Evolutionary conservation across 1,139 yeast species (phyloP), one percentile per base, ranked within the genome.

Genomic region (Diutina neorugosa): DNA sequence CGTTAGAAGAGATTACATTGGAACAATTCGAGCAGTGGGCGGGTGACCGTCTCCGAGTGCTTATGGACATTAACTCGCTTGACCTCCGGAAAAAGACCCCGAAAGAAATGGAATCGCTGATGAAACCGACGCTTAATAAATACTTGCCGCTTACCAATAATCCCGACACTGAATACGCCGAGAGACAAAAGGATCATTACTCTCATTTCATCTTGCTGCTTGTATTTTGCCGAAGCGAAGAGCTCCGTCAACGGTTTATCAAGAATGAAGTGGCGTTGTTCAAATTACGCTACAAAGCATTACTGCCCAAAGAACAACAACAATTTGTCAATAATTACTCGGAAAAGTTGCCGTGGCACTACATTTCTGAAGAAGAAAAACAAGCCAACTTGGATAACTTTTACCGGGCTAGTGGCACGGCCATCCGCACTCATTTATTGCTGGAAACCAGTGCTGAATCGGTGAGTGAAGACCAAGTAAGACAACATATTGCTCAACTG

Each of bases 11-110:
- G 67, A 82, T 93, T 62, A 89, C 97, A 0, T 66, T 93, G 43
- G 97, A 91, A 59, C 87, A 93, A 63, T 94, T 93, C 66, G 98
- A 93, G 67, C 76, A 76, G 18, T 93, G 97, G 97, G 98, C 98
- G 8, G 86, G 93, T 52, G 98, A 93, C 63, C 73, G 99, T 57
- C 75, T 93, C 58, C 82, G 84, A 62, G 81, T 93, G 9, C 74
- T 94, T 56, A 79, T 89, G 55, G 96, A 90, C 64, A 84, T 93
- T 52, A 97, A 91, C 62, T 79, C 90, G 7, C 81, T 86, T 59
- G 65, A 76, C 52, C 81, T 86, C 41, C 75, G 95, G 57, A 82
- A 84, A 57, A 82, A 83, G 62, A 68, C 78, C 1, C 65, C 77
- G 52, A 78, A 77, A 57, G 97, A 90, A 55, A 78, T 81, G 50